Percentiles rank a stretch among this genome's conserved stretches.
These are phyloP conservation scores for Hypomontagnella monticulosa DNA, from an alignment of 495 filamentous ascomycete species.

Conservation along the genomic window DNA sequence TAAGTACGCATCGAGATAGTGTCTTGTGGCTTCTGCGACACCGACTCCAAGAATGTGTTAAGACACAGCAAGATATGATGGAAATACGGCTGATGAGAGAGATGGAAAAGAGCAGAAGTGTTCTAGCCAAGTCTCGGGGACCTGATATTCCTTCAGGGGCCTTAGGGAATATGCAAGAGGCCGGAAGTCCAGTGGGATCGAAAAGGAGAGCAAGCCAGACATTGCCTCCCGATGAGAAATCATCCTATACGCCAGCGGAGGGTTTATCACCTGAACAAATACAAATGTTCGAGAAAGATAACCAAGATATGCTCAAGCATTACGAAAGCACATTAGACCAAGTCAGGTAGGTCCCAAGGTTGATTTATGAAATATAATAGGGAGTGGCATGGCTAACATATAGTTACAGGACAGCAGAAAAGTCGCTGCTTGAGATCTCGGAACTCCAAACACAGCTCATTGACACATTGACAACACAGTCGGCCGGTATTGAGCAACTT, in stretches of 20 bases:
- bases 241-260: conserved; percentile 54
- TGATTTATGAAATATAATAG: too few species aligned
- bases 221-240: conserved; percentile 27
- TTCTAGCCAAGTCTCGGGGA: conserved; percentile 73
- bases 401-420: conserved; percentile 80
- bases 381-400: conserved; percentile 7
- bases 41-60: conserved; percentile 75
- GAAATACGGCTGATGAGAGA: conserved; percentile 84
- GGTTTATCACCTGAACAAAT: conserved; percentile 82
- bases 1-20: conserved; percentile 75
- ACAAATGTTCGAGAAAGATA: conserved; percentile 93
- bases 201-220: conserved; percentile 33
- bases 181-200: conserved; percentile 23
- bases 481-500: conserved; percentile 85
- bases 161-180: conserved; percentile 31
- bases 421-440: conserved; percentile 89
- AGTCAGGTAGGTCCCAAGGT: conserved; percentile 72
- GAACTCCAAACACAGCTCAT: conserved; percentile 90
- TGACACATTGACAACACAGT: conserved; percentile 82
- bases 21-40: conserved; percentile 83
- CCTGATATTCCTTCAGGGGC: conserved; percentile 32
- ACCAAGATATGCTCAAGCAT: conserved; percentile 89
- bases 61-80: conserved; percentile 88
- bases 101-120: conserved; percentile 87
- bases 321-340: conserved; percentile 92